Evolutionary conservation across 148 eudicot genomes (phyloP).

Genomic region (Talinum fruticosum): DNA sequence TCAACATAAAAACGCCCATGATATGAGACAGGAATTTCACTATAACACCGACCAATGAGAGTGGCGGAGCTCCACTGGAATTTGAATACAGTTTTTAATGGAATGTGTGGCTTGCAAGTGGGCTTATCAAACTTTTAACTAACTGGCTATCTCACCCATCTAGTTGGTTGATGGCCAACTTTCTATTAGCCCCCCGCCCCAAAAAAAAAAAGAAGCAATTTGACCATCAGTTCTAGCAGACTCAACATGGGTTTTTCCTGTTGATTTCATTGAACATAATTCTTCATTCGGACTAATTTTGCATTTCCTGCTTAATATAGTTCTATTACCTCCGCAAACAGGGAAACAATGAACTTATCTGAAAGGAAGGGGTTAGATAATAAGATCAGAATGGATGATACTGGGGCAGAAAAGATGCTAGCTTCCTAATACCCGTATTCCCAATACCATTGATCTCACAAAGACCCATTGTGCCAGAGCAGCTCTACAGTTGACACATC

Average conservation of each 20-base stretch:
- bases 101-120: too few relatives aligned
- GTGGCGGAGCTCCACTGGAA: not conserved
- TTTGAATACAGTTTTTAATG: too few relatives aligned
- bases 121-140: too few relatives aligned
- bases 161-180: not conserved
- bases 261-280: too few relatives aligned
- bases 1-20: too few relatives aligned
- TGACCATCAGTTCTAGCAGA: too few relatives aligned
- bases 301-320: not conserved
- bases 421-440: not conserved
- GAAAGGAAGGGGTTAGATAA: not conserved
- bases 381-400: not conserved
- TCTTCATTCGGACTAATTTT: not conserved
- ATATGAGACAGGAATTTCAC: not conserved
- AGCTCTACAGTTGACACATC: not conserved
- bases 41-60: not conserved
- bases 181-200: too few relatives aligned
- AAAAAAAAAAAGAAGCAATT: too few relatives aligned
- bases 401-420: not conserved
- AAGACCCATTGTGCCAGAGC: not conserved
- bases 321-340: not conserved
- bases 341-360: not conserved
- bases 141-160: not conserved
- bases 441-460: not conserved
- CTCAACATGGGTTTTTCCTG: not conserved